phyloP scores from a whole-genome alignment of 805 yeast genomes.

The Cyberlindnera veronae region DNA sequence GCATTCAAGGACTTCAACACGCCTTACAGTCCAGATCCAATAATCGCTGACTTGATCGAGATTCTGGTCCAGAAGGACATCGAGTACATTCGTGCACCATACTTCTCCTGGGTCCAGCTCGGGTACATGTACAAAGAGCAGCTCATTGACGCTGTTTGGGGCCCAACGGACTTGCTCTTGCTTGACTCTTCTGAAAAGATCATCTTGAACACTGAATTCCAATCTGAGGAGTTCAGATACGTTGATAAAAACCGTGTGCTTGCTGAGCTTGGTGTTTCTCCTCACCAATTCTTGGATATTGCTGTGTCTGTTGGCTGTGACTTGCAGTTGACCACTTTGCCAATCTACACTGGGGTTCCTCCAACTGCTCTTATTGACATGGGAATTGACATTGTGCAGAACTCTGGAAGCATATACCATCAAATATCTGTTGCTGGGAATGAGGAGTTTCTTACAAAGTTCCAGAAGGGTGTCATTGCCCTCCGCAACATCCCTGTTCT shows the following conservation, averaged over 20 bases:
- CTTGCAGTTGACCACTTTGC: conserved; percentile 63
- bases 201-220: conserved; percentile 68
- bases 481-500: conserved; percentile 73
- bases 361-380: conserved; percentile 29
- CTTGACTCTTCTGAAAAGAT: conserved; percentile 61
- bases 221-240: conserved; percentile 60
- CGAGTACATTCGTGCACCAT: conserved; percentile 79
- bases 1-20: conserved; percentile 50
- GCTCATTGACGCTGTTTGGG: conserved; percentile 71
- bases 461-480: conserved; percentile 66
- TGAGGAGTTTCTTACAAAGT: conserved; percentile 44
- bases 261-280: conserved; percentile 54
- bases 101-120: conserved; percentile 74
- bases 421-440: conserved; percentile 45
- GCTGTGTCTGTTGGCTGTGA: conserved; percentile 77
- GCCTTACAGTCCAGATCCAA: conserved; percentile 45
- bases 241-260: conserved; percentile 58
- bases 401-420: conserved; percentile 46
- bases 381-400: conserved; percentile 37
- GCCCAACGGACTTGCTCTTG: conserved; percentile 77
- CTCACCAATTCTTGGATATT: conserved; percentile 70
- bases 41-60: conserved; percentile 52
- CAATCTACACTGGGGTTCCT: conserved; percentile 36
- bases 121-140: conserved; percentile 58
- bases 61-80: conserved; percentile 53